Percentiles rank a stretch among this genome's conserved stretches.
These are phyloP conservation scores for Suhomyces pyralidae DNA, from an alignment of 805 yeast genomes.

Conservation along the genomic window DNA sequence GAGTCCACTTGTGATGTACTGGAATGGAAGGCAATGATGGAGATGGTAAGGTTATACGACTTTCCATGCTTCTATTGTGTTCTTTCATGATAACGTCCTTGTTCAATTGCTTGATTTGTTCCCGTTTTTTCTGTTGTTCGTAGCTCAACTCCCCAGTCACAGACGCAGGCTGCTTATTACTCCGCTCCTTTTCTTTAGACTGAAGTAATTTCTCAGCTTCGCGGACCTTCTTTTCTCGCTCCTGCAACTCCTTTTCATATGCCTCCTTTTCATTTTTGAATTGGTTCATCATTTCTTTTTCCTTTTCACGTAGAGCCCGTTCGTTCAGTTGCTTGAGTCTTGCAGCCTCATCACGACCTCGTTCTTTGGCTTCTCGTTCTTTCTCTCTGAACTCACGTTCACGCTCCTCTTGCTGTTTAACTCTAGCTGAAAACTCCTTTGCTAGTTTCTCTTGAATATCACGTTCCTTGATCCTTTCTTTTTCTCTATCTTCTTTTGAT, in stretches of 20 bases:
- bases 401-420: constrained; percentile 1
- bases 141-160: constrained; percentile 4
- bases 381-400: constrained; percentile 3
- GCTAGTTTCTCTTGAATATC: background rate
- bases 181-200: constrained; percentile 6
- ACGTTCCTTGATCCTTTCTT: constrained; percentile 1
- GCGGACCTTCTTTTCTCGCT: constrained; percentile 7
- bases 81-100: constrained; percentile 17
- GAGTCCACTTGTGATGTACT: background rate
- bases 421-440: constrained; percentile 3
- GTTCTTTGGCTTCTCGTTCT: constrained; percentile 1
- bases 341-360: constrained; percentile 1
- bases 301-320: constrained; percentile 3
- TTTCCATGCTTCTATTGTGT: constrained; percentile 6
- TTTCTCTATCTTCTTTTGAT: constrained; percentile 1
- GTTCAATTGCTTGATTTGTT: constrained; percentile 18
- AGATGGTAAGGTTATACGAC: constrained; percentile 1
- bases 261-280: constrained; percentile 3
- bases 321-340: constrained; percentile 1
- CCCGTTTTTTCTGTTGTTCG: constrained; percentile 12
- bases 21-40: background rate
- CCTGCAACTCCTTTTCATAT: constrained; percentile 7
- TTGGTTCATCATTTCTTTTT: constrained; percentile 1
- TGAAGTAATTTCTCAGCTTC: constrained; percentile 7
- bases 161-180: background rate